Evolutionary conservation across 805 yeast genomes (phyloP), one percentile per base, ranked within the genome.

Genomic region (Pichia cabralensis): DNA sequence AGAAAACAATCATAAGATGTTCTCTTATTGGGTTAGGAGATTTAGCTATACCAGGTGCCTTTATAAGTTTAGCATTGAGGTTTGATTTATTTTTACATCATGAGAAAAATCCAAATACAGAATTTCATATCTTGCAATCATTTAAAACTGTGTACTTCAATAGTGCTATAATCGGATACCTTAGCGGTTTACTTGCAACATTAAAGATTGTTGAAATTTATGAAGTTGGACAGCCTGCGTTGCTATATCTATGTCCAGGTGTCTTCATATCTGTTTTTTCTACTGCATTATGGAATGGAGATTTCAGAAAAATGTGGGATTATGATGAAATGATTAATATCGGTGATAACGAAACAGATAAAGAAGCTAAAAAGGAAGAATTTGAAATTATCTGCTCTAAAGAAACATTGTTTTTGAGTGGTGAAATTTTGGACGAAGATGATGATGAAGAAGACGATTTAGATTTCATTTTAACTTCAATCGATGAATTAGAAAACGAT

Each of bases 1-100:
- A n/a, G n/a, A n/a, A n/a, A n/a, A n/a, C n/a, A n/a, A n/a, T n/a
- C n/a, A 34, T 53, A 3, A 33, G 39, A 4, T 52, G 59, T 41
- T 56, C 69, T 5, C 49, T 76, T 32, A 53, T 79, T 8, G 86
- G 85, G 1, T 55, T 77, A 5, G 85, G 85, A 6, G 86, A 79
- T 49, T 65, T 80, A 34, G 71, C 71, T 3, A 53, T 76, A 11
- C 84, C 86, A 1, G 80, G 79, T 0, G 34, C 61, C 13, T 65
- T 73, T 36, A 57, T 72, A 10, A 55, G 77, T 2, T 53, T 76
- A 27, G 69, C 76, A 45, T 56, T 73, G 25, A 61, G 78, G 37
- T 76, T 58, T 48, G 85, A 78, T 52, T 52, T 67, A 21, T 64
- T 48, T 50, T 57, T 46, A 29, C 56, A 58, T 48, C 65, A 65